Evolutionary conservation across 306 rosid genomes (phyloP), one percentile per base, ranked within the genome.

Genomic region (Cicer bijugum): DNA sequence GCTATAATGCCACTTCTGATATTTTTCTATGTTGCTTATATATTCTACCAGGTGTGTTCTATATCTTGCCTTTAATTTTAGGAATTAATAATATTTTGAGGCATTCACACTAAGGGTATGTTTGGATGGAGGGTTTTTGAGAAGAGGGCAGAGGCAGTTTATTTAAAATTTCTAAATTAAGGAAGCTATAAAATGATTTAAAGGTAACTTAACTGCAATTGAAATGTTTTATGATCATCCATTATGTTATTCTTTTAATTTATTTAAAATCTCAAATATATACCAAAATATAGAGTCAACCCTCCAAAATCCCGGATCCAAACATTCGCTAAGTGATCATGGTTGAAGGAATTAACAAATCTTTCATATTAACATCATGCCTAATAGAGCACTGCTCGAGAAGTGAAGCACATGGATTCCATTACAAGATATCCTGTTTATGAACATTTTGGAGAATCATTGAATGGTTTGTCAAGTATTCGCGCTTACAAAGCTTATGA

Each of bases 371-470:
- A 60, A 44, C 15, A 17, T 66, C 37, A 8, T 70, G 33, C 67
- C 14, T 46, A 64, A 20, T 84, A 92, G 97, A 89, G 92, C 88
- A 90, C 90, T 0, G 69, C 93, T 66, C 85, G 98, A 66, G 98
- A 93, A 81, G 93, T 91, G 69, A 90, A 89, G 76, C 97, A 93
- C 67, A 63, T 93, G 93, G 91, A 88, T 80, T 89, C 97, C 39
- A 87, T 90, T 53, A 86, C 89, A 51, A 87, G 97, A 78, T 93
- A 97, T 55, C 98, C 97, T 35, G 83, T 90, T 79, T 93, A 93
- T 72, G 97, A 96, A 17, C 98, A 90, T 53, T 93, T 93, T 74
- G 98, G 97, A 53, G 98, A 93, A 89, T 82, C 96, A 40, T 57
- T 93, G 85, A 90, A 90, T 77, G 98, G 98, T 68, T 83, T 90